phyloP scores from a whole-genome alignment of 2,329 filamentous ascomycete species.

The Pseudocercospora fuligena region DNA sequence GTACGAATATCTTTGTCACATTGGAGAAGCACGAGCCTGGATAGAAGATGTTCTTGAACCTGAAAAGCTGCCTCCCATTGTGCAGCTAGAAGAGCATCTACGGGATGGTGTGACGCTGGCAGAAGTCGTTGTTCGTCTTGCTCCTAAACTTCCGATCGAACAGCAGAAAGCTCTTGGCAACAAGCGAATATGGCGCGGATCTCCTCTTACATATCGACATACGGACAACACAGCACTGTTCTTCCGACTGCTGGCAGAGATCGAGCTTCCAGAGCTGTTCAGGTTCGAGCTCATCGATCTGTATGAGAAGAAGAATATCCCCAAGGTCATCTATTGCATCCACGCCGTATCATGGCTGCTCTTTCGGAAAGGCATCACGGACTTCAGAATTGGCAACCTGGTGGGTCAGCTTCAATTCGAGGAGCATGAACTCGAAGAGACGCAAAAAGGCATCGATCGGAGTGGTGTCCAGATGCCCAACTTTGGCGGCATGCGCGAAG shows the following conservation, averaged over 20 bases:
- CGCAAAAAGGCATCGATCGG: constrained; percentile 95
- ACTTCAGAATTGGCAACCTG: constrained; percentile 94
- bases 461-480: constrained; percentile 95
- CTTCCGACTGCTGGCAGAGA: constrained; percentile 88
- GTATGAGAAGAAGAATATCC: constrained; percentile 99
- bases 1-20: constrained; percentile 98
- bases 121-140: constrained; percentile 87
- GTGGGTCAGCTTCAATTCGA: constrained; percentile 97
- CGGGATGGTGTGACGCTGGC: constrained; percentile 92
- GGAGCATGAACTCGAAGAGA: constrained; percentile 94
- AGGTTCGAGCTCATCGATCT: constrained; percentile 96
- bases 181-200: constrained; percentile 78
- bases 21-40: constrained; percentile 99
- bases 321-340: constrained; percentile 98
- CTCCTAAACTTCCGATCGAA: constrained; percentile 69
- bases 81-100: constrained; percentile 89
- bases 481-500: constrained; percentile 95
- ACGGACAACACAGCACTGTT: constrained; percentile 98
- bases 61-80: constrained; percentile 83
- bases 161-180: constrained; percentile 39
- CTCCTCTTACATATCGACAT: constrained; percentile 88
- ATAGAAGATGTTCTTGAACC: constrained; percentile 86
- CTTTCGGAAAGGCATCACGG: constrained; percentile 90
- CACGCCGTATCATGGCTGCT: constrained; percentile 97
- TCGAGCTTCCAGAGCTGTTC: constrained; percentile 92